phyloP scores from a whole-genome alignment of 441 rosid species.

The Brassica balearica region DNA sequence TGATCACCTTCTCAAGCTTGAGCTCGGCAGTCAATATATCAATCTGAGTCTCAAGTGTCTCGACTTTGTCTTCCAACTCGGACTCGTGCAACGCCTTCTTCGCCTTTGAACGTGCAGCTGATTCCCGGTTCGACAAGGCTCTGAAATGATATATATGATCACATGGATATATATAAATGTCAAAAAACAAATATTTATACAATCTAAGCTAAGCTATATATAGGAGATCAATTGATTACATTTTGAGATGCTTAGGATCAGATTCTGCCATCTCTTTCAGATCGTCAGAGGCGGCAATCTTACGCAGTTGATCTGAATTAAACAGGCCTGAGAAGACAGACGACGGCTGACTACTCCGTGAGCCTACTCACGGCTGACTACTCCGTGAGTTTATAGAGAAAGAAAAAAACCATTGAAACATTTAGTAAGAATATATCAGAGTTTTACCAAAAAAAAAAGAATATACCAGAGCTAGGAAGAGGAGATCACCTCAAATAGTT shows the following conservation, averaged over 20 bases:
- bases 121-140: slow-evolving; percentile 53
- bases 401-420: neutral
- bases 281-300: neutral
- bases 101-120: slow-evolving; percentile 84
- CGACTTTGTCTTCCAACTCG: slow-evolving; percentile 53
- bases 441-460: neutral
- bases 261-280: fast-evolving
- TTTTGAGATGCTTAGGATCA: neutral
- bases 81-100: slow-evolving; percentile 55
- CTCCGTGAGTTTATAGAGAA: neutral
- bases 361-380: slow-evolving; percentile 31
- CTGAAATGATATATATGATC: too few relatives aligned
- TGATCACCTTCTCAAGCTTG: too few relatives aligned
- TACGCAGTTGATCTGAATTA: neutral
- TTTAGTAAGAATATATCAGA: neutral
- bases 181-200: too few relatives aligned
- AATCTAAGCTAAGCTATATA: too few relatives aligned
- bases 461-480: neutral
- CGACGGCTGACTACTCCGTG: slow-evolving; percentile 53
- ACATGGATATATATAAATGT: too few relatives aligned
- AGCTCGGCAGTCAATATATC: too few relatives aligned
- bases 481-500: neutral
- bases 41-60: too few relatives aligned
- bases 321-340: neutral
- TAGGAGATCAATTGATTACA: neutral